phyloP scores from a whole-genome alignment of 1,284 basidiomycete species.

The Trametes polyzona region DNA sequence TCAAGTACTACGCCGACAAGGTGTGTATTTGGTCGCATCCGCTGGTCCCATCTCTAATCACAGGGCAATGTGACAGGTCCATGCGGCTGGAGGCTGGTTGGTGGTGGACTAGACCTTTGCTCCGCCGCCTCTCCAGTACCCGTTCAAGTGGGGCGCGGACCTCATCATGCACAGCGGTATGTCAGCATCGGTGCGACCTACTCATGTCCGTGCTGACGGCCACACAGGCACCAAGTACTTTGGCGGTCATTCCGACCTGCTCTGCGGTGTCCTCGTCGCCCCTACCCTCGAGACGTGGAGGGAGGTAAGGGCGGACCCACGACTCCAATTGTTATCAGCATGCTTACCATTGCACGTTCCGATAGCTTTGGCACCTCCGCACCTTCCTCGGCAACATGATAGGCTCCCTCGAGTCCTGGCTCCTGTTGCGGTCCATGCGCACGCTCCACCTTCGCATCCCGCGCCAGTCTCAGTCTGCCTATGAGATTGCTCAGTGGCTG shows the following conservation, averaged over 20 bases:
- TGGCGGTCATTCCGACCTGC: conserved; percentile 87
- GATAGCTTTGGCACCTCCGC: conserved; percentile 73
- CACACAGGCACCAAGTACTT: conserved; percentile 93
- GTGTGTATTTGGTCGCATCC: conserved; percentile 39
- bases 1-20: conserved; percentile 82
- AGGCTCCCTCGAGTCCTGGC: conserved; percentile 86
- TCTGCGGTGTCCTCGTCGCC: conserved; percentile 82
- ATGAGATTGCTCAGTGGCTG: conserved; percentile 79
- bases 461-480: conserved; percentile 78
- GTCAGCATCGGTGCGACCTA: too few species aligned
- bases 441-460: conserved; percentile 82
- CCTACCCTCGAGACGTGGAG: conserved; percentile 68
- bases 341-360: too few species aligned
- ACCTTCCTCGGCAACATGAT: conserved; percentile 72
- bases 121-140: conserved; percentile 87
- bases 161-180: conserved; percentile 64
- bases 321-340: too few species aligned
- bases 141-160: conserved; percentile 86
- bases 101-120: conserved; percentile 88
- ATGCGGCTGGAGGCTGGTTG: conserved; percentile 72
- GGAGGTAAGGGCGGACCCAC: too few species aligned
- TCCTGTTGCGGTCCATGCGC: conserved; percentile 84
- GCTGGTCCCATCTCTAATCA: too few species aligned
- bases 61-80: conserved; percentile 59
- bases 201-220: not conserved